A percentile compares a stretch with the other conserved stretches of the same genome.
phyloP scores from a whole-genome alignment of 208 protist species.

The Herpetomonas tarakana region DNA sequence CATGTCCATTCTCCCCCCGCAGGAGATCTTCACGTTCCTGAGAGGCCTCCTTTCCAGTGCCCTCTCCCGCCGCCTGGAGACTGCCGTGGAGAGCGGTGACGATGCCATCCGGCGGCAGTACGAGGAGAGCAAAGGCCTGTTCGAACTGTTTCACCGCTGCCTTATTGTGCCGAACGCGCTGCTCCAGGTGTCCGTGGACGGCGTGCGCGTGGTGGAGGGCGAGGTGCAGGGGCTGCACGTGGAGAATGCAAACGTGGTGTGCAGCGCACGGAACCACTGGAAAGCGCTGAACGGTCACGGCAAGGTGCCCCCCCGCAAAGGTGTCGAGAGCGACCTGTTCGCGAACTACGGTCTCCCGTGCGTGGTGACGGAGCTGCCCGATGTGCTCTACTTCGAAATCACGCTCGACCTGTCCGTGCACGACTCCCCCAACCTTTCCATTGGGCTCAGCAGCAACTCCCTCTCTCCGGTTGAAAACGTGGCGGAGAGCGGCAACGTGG shows the following conservation, averaged over 20 bases:
- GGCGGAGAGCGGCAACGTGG: slow-evolving; percentile 29
- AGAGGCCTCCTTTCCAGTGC: slow-evolving; percentile 35
- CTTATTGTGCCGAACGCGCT: slow-evolving; percentile 75
- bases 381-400: slow-evolving; percentile 86
- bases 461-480: slow-evolving; percentile 34
- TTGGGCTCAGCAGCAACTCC: slow-evolving; percentile 59
- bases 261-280: slow-evolving; percentile 79
- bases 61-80: slow-evolving; percentile 17
- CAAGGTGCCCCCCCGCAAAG: slow-evolving; percentile 16
- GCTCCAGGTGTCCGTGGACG: slow-evolving; percentile 61
- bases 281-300: slow-evolving; percentile 36
- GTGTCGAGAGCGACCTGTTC: slow-evolving; percentile 50
- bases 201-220: slow-evolving; percentile 67
- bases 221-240: slow-evolving; percentile 82
- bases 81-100: slow-evolving; percentile 9
- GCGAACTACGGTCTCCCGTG: slow-evolving; percentile 61
- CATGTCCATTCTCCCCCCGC: slow-evolving; percentile 73
- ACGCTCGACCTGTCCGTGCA: slow-evolving; percentile 64
- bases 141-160: slow-evolving; percentile 64
- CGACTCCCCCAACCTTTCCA: slow-evolving; percentile 33
- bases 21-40: slow-evolving; percentile 75
- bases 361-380: slow-evolving; percentile 69
- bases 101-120: slow-evolving; percentile 11
- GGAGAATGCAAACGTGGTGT: slow-evolving; percentile 64
- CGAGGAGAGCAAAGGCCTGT: slow-evolving; percentile 50